Evolutionary conservation across 352 stramenopile genomes (phyloP), one percentile per base, ranked within the genome.

Genomic region (Pythium apleroticum): DNA sequence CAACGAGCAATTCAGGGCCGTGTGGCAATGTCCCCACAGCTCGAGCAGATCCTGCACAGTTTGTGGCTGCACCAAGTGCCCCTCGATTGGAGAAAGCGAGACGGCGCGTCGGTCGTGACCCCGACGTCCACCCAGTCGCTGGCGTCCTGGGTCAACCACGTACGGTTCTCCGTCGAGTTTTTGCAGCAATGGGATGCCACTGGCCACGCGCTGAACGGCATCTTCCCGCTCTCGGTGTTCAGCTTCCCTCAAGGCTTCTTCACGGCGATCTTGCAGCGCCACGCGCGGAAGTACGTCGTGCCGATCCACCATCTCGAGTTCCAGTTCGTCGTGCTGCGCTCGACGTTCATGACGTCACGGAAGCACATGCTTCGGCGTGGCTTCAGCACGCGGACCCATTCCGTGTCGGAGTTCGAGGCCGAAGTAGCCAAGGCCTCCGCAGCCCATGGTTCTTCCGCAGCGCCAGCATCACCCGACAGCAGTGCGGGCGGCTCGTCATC

Each of bases 251-350:
- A 93, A 25, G 84, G 83, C 0, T 77, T 95, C 41, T 89, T 95
- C 54, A 95, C 86, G 4, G 86, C 78, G 22, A 78, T 90, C 58
- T 52, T 93, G 15, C 86, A 95, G 71, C 80, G 81, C 8, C 78
- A 93, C 31, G 80, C 86, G 22, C 71, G 86, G 48, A 91, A 85
- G 58, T 75, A 90, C 57, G 37, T 61, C 22, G 76, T 89, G 0
- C 81, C 81, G 9, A 94, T 95, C 28, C 83, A 95, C 49, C 78
- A 84, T 43, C 69, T 95, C 50, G 80, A 91, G 39, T 93, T 93
- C 59, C 71, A 81, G 11, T 94, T 95, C 57, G 58, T 59, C 27
- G 65, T 76, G 30, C 37, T 73, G 19, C 69, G 57, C 14, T 53
- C 66, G 31, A 64, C 61, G 56, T 73, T 76, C 41, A 27, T 68